Percentiles rank a stretch among this genome's conserved stretches.
Evolutionary conservation across 2,329 filamentous ascomycete genomes (phyloP).

Genomic region (Blumeriella jaapii): DNA sequence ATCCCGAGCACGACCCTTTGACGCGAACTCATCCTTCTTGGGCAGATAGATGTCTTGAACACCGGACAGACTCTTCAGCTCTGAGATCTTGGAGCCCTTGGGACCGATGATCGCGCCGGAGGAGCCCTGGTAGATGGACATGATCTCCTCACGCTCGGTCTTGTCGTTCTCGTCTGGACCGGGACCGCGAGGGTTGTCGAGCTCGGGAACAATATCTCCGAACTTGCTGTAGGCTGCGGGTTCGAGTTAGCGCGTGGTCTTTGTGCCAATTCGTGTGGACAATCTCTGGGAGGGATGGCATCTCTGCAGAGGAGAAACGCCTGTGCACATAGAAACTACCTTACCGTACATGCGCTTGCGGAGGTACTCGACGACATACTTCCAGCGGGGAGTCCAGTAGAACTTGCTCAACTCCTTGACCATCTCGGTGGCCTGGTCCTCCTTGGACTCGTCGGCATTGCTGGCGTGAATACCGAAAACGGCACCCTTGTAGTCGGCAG

Average conservation of each 20-base stretch:
- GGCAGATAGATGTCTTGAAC: constrained; percentile 10
- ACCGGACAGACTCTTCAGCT: not conserved
- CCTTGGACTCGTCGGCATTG: constrained; percentile 4
- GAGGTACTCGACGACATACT: constrained; percentile 7
- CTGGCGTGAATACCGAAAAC: constrained; percentile 1
- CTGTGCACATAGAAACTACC: not conserved
- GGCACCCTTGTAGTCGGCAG: not conserved
- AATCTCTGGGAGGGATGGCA: not conserved
- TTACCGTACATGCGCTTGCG: constrained; percentile 3
- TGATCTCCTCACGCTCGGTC: not conserved
- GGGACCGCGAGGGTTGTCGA: constrained; percentile 1
- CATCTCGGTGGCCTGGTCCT: constrained; percentile 4
- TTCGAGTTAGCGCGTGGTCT: not conserved
- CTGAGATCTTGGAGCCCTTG: constrained; percentile 7
- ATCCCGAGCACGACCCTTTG: constrained; percentile 3
- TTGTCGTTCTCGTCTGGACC: not conserved
- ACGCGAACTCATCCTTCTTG: constrained; percentile 2
- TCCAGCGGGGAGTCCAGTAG: constrained; percentile 11
- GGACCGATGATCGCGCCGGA: constrained; percentile 7
- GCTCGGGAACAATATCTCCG: not conserved
- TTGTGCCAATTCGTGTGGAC: not conserved
- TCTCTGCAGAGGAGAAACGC: too few relatives aligned
- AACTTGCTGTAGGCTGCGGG: constrained; percentile 3
- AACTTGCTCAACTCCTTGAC: constrained; percentile 3
- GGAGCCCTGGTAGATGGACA: constrained; percentile 4